Evolutionary conservation across 495 filamentous ascomycete genomes (phyloP), one percentile per base, ranked within the genome.

Genomic region (Hyaloscypha bicolor): DNA sequence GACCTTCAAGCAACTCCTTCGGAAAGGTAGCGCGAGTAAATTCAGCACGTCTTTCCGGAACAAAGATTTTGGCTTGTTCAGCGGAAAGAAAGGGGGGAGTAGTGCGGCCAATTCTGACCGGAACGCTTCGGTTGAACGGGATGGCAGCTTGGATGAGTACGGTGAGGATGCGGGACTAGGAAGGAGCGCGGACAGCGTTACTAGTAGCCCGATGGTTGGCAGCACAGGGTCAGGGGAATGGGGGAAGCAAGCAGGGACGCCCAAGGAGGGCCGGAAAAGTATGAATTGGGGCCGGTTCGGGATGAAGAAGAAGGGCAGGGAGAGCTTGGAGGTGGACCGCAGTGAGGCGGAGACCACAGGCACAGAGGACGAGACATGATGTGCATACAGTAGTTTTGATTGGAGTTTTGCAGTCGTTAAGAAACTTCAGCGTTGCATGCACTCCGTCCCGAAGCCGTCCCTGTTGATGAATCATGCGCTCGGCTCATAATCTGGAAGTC

Each of bases 1-100:
- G n/a, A 68, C 73, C 9, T 85, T 89, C 68, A 84, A 88, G 66
- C 90, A 92, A 73, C 85, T 94, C 66, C 88, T 91, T 29, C 88
- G 91, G 57, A 94, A 94, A 73, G 86, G 90, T 63, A 91, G 88
- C 77, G 91, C 90, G 22, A 86, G 88, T 75, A 94, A 93, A 76
- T 93, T 93, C 77, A 90, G 87, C 72, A 77, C 88, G 29, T 85
- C 88, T 69, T 79, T 83, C 16, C 88, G 91, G 69, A 85, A 87
- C 59, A 87, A 90, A 63, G 86, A 84, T 29, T 81, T 84, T 21
- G 52, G 53, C 42, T 59, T 70, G 19, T 67, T 68, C 52, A 52
- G 68, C 21, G 52, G 39, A 29, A 72, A 75, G 42, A 69, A 71
- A 64, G 64, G 25, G 14, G 39, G 55, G 30, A 55, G 57, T 22